Evolutionary conservation across 371 early-diverging fungal species (phyloP), one percentile per base, ranked within the genome.

Genomic region (Umbelopsis sp.): DNA sequence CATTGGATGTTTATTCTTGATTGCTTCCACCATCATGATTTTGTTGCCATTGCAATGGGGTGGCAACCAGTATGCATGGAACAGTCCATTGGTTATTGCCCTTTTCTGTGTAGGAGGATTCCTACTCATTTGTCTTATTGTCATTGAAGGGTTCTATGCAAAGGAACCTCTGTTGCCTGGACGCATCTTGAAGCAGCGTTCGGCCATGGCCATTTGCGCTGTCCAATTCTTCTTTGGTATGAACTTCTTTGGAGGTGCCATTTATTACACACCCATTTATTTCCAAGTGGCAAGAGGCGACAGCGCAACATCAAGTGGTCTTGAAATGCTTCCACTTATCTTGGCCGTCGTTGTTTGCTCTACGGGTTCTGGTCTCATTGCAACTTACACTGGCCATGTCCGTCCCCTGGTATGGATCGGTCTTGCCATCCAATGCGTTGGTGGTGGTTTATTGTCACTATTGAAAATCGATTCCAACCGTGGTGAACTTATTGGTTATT

Each of bases 301-400:
- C 46, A 68, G 76, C 29, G 84, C 87, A 22, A 80, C 85, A 0
- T 32, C 68, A 1, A 82, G 91, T 16, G 93, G 93, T 22, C 72
- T 92, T 57, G 80, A 87, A 41, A 68, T 87, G 71, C 79, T 94
- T 48, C 91, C 93, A 5, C 68, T 92, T 52, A 78, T 93, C 50
- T 48, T 81, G 22, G 82, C 86, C 24, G 80, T 86, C 48, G 82
- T 87, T 50, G 7, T 86, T 18, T 70, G 83, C 35, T 78, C 83
- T 41, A 81, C 90, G 48, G n/a, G 72, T 16, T 78, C 84, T 9
- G 92, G 92, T 18, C 66, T 82, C 37, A 51, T 86, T 63, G 81
- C 87, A 44, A 71, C 83, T 57, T 75, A 78, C 38, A 73, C 76
- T 32, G 88, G 89, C 4, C 66, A 71, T 62, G 87, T 86, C 76